phyloP scores from a whole-genome alignment of 1,139 yeast genomes.

The Geotrichum cucujoidarum region DNA sequence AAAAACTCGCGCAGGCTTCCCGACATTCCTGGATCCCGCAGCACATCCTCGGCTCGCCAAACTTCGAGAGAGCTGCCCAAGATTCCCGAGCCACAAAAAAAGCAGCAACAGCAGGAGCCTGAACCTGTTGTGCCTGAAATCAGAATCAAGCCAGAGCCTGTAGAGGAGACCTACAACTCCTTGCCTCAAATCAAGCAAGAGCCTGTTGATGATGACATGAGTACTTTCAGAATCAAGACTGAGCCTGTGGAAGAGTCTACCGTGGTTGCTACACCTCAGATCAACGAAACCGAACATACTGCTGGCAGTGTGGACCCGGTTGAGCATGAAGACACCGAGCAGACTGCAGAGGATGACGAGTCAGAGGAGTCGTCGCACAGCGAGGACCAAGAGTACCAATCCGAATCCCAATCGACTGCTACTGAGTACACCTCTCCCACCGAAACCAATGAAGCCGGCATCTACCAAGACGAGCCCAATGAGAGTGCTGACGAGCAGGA shows the following conservation, averaged over 20 bases:
- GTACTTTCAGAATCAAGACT: no score
- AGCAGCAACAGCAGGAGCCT: background rate
- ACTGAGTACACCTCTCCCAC: background rate
- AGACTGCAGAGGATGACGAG: background rate
- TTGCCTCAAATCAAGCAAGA: background rate
- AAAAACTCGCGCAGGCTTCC: background rate
- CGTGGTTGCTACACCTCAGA: background rate
- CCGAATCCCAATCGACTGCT: background rate
- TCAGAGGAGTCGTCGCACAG: background rate
- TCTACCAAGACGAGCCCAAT: background rate
- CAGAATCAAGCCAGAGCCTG: slow-evolving; percentile 1
- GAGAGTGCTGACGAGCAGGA: background rate
- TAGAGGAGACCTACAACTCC: background rate
- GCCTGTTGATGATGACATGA: background rate
- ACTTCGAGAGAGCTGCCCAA: background rate
- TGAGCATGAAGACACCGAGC: background rate
- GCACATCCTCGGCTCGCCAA: background rate
- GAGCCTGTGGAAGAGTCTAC: no score
- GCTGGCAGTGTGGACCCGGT: background rate
- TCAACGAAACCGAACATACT: background rate
- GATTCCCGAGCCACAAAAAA: background rate
- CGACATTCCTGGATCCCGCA: background rate
- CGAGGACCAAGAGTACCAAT: no score
- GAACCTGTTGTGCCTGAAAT: background rate
- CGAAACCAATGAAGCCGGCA: background rate